Evolutionary conservation across 2,329 filamentous ascomycete genomes (phyloP), one percentile per base, ranked within the genome.

Genomic region (Lachnellula suecica): DNA sequence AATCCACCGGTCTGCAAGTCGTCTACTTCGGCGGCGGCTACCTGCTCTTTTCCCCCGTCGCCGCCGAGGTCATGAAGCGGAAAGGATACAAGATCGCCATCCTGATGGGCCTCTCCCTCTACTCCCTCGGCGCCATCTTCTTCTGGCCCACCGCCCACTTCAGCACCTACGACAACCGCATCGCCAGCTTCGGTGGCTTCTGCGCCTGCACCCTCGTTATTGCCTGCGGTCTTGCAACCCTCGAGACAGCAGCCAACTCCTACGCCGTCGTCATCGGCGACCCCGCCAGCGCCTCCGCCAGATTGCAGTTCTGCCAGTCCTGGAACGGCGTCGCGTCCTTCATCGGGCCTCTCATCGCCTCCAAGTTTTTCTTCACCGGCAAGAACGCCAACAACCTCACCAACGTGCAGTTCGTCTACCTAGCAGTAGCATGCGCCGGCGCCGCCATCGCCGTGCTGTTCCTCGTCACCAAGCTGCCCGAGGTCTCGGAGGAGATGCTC

Each of bases 101-200:
- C 61, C 90, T 93, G 55, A 77, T 87, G 42, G 89, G 89, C 1
- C 74, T 92, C 5, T 79, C 78, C 57, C 84, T 92, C 50, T 92
- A 91, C 66, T 85, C 85, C 87, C 59, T 73, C 8, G 87, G 86
- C 2, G 89, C 88, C 15, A 83, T 91, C 59, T 88, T 90, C 70
- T 91, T 91, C 72, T 92, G 88, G 89, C 89, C 89, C 0, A 87
- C 85, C 2, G 87, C 85, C 8, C 81, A 91, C n/a, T 81, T 89
- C 58, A 78, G 71, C 11, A 69, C 81, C 27, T 73, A 79, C 60
- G 70, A 79, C 51, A 29, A 74, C 70, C 45, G 74, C 68, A 60
- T 71, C 72, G 78, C 80, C 45, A 89, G 87, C 2, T 93, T 89
- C 60, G 80, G 83, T n/a, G 89, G 89, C 3, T 93, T 93, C 71